These are phyloP conservation scores for Phragmites australis DNA, from an alignment of 176 grass and related monocot species.

Conservation along the genomic window DNA sequence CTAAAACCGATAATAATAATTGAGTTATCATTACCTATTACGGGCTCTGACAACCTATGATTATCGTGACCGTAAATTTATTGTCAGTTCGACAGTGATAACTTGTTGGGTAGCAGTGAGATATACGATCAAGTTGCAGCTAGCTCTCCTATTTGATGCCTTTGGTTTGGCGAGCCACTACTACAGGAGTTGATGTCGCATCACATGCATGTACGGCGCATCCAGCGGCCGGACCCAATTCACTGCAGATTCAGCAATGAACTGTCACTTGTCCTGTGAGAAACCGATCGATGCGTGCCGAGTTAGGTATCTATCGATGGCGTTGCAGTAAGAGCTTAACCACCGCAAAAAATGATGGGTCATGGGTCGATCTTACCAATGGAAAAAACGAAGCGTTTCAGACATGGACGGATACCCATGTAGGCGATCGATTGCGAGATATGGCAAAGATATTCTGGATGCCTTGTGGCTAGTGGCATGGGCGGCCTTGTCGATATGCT, in stretches of 20 bases:
- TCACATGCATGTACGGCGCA: neutral
- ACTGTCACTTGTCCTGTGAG: no score
- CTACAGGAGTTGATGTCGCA: conserved; percentile 12
- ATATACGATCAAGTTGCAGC: neutral
- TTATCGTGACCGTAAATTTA: no score
- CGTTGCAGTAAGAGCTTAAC: neutral
- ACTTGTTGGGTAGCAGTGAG: neutral
- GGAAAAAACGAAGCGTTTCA: neutral
- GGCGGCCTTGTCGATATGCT: conserved; percentile 30
- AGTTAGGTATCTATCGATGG: no score
- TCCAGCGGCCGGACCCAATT: neutral
- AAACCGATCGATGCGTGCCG: no score
- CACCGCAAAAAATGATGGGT: neutral
- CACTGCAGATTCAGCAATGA: neutral
- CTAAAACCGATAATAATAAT: no score
- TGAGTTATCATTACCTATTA: no score
- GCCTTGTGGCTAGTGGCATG: neutral
- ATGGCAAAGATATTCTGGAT: neutral
- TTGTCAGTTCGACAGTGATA: no score
- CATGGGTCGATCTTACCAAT: no score
- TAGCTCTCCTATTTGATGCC: neutral
- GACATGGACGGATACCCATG: neutral
- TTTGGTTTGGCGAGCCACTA: no score
- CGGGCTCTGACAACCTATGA: no score
- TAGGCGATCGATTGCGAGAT: conserved; percentile 10